These are phyloP conservation scores for Phytophthora lateralis DNA, from an alignment of 352 stramenopile species.

Conservation along the genomic window DNA sequence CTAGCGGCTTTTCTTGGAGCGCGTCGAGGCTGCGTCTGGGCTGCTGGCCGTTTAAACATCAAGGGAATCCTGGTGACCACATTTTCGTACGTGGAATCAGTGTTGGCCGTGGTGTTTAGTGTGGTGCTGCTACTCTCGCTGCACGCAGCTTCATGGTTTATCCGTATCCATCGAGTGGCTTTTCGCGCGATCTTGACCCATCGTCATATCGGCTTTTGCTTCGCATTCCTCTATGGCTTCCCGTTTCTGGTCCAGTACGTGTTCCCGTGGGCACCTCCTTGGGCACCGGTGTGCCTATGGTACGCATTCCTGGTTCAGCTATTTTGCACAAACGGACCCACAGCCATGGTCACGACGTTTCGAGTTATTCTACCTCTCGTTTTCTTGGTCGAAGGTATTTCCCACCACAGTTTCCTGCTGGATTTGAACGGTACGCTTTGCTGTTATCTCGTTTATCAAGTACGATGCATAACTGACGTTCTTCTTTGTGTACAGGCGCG, in stretches of 20 bases:
- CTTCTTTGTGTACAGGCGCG: slow-evolving; percentile 47
- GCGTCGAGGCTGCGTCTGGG: slow-evolving; percentile 27
- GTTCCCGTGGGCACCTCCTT: slow-evolving; percentile 88
- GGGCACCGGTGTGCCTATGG: slow-evolving; percentile 89
- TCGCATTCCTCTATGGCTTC: slow-evolving; percentile 88
- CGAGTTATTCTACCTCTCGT: slow-evolving; percentile 83
- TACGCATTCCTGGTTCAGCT: slow-evolving; percentile 91
- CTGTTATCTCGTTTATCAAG: not conserved
- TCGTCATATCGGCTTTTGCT: slow-evolving; percentile 87
- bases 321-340: slow-evolving; percentile 83
- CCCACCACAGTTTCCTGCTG: slow-evolving; percentile 89
- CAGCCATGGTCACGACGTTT: slow-evolving; percentile 88
- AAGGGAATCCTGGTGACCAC: slow-evolving; percentile 43
- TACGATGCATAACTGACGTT: not conserved
- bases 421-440: slow-evolving; percentile 79
- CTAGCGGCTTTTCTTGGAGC: slow-evolving; percentile 13
- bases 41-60: slow-evolving; percentile 48
- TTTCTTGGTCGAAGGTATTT: slow-evolving; percentile 88
- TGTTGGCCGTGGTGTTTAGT: slow-evolving; percentile 70
- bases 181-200: slow-evolving; percentile 85
- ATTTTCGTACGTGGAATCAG: slow-evolving; percentile 68
- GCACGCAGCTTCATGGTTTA: slow-evolving; percentile 76
- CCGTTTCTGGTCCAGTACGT: slow-evolving; percentile 88
- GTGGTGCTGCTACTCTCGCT: slow-evolving; percentile 70
- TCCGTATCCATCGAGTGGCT: slow-evolving; percentile 80